Conservation (phyloP, 371 early-diverging fungal species). For the Haplosporangium sp. region DNA sequence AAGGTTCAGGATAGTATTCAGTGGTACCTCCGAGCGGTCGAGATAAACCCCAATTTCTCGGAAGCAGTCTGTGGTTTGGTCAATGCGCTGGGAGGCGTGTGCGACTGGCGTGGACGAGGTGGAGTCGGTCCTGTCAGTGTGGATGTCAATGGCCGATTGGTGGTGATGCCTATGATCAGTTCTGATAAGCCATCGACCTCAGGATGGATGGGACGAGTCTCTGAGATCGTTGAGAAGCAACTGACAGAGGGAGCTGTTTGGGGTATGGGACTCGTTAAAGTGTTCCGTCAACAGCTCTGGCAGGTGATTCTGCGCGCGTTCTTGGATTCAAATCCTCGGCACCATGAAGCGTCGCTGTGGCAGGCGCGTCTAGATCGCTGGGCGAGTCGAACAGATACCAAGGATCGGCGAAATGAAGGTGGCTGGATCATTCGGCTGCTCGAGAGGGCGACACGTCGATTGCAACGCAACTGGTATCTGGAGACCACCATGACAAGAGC, state of each 20-base stretch:
- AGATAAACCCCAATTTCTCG: constrained; percentile 89
- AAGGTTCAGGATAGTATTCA: constrained; percentile 89
- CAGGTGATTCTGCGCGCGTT: constrained; percentile 45
- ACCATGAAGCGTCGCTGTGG: constrained; percentile 35
- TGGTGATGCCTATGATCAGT: constrained; percentile 6
- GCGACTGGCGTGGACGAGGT: constrained; percentile 90
- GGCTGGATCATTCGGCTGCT: constrained; percentile 79
- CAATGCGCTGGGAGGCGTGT: constrained; percentile 87
- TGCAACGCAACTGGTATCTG: constrained; percentile 77
- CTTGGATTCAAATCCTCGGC: constrained; percentile 55
- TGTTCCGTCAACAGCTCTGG: constrained; percentile 48
- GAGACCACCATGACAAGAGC: constrained; percentile 50
- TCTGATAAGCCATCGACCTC: constrained; percentile 44
- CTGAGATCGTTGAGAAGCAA: constrained; percentile 83
- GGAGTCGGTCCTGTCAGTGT: constrained; percentile 60
- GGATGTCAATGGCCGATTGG: constrained; percentile 28
- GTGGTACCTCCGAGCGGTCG: constrained; percentile 87
- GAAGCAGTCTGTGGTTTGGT: constrained; percentile 94
- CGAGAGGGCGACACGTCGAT: constrained; percentile 69
- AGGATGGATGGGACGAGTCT: constrained; percentile 86
- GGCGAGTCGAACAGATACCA: constrained; percentile 20
- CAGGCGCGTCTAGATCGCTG: constrained; percentile 31
- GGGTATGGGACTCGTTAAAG: constrained; percentile 63
- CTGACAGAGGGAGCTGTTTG: constrained; percentile 73
- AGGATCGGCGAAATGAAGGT: constrained; percentile 74